Evolutionary conservation across 805 yeast genomes (phyloP).

Genomic region (Schizosaccharomyces octosporus): DNA sequence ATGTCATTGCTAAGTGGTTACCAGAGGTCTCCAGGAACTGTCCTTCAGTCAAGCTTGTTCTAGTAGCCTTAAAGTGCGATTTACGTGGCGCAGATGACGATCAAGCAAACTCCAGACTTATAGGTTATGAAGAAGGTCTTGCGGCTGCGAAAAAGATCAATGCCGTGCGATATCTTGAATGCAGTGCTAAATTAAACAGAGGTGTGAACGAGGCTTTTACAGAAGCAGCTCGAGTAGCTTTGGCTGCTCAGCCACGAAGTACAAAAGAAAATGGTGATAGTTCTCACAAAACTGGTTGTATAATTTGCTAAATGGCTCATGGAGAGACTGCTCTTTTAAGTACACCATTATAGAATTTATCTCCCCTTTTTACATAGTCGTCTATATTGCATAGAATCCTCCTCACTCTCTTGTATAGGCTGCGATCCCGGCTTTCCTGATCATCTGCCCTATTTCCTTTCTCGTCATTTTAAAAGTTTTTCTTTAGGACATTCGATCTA

Average conservation of each 20-base stretch:
- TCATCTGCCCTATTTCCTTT: too few relatives aligned
- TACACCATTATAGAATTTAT: too few relatives aligned
- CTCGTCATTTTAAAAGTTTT: too few relatives aligned
- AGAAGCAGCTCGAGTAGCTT: conserved; percentile 19
- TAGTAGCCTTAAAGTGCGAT: conserved; percentile 89
- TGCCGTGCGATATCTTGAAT: conserved; percentile 78
- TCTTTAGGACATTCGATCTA: too few relatives aligned
- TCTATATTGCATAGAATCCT: too few relatives aligned
- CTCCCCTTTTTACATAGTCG: too few relatives aligned
- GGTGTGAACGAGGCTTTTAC: conserved; percentile 99
- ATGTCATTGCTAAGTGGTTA: conserved; percentile 89
- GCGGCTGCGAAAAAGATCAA: conserved; percentile 81
- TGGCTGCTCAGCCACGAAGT: neutral
- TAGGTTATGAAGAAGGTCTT: conserved; percentile 80
- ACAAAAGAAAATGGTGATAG: neutral
- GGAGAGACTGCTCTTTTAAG: too few relatives aligned
- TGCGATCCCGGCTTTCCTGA: too few relatives aligned
- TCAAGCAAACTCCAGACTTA: conserved; percentile 24
- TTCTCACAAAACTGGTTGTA: neutral
- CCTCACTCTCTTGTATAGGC: too few relatives aligned
- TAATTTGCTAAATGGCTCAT: neutral
- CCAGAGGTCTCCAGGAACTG: conserved; percentile 93
- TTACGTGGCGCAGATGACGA: conserved; percentile 24
- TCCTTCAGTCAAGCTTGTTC: conserved; percentile 78
- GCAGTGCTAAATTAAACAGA: conserved; percentile 85